Base-by-base conservation (phyloP, 2,329 filamentous ascomycete genomes). In the Pestalotiopsis sp. region DNA sequence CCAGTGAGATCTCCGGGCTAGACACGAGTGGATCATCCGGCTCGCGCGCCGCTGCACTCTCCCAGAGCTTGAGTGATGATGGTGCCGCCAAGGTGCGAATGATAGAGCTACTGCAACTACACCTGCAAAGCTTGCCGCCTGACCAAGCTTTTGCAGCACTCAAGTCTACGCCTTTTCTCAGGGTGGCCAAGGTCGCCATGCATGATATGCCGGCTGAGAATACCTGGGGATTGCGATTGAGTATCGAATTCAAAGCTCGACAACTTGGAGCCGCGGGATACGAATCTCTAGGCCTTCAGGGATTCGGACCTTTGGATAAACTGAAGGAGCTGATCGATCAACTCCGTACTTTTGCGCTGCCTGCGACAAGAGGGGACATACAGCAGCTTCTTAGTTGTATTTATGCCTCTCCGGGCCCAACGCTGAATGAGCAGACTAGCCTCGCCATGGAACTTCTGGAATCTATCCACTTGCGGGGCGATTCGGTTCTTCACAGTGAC, bases 381-480 rank as follows among this genome's bases (percentile, higher is more conserved):
- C 64, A 81, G 2, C 72, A 76, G 11, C 75, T 86, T 35, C 71
- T 87, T 52, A 75, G 69, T 5, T 77, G 76, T 48, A 75, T 84
- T 64, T 81, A 85, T 63, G 68, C 68, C 17, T 73, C 74, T 1
- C 66, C 70, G 1, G 66, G 71, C 10, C 56, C 67, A 1, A 55
- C 68, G n/a, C 65, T 66, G 24, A 48, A 20, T 63, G 52, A 76
- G 20, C 78, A 81, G 55, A 74, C 82, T 1, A 71, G 76, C 22
- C 72, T 86, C 4, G 79, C 83, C 2, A 78, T 84, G 58, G 75
- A 81, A 39, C 73, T 87, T 13, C 74, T 86, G 7, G 75, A 79
- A 14, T 82, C 81, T 4, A 80, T 85, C 64, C 77, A 82, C 58
- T 81, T 83, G 70, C 82, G 84, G 9, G 81, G 82, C 20, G 75